These are phyloP conservation scores for Leishmania aethiopica DNA, from an alignment of 208 protist genomes.

Conservation along the genomic window DNA sequence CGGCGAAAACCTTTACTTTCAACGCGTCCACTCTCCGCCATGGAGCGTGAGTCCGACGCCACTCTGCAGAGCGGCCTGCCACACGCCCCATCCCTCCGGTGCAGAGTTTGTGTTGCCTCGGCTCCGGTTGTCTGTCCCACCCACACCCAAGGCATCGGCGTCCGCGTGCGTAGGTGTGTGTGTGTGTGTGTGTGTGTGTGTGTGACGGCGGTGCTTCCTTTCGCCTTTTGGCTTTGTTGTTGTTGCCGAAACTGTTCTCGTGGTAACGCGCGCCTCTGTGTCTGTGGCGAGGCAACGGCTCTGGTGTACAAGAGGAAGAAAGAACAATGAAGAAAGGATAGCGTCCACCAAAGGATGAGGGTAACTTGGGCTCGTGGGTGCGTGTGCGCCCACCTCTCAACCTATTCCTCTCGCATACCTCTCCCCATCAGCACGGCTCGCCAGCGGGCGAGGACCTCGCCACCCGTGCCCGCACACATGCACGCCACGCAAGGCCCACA, in stretches of 20 bases:
- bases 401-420: neutral
- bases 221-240: neutral
- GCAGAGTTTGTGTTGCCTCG: neutral
- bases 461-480: neutral
- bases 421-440: neutral
- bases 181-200: conserved; percentile 1
- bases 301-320: neutral
- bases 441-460: neutral
- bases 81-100: neutral
- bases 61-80: neutral
- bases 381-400: neutral
- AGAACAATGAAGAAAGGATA: neutral
- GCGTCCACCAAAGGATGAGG: neutral
- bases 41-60: neutral
- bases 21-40: neutral
- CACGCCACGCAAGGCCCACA: neutral
- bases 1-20: neutral
- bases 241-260: neutral
- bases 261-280: neutral
- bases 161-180: neutral
- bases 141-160: too few relatives aligned
- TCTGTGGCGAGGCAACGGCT: neutral
- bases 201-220: neutral
- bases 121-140: neutral
- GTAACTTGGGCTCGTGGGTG: neutral